A percentile compares a stretch with the other conserved stretches of the same genome.
These are phyloP conservation scores for Inonotus obliquus DNA, from an alignment of 1,284 basidiomycete species.

Conservation along the genomic window DNA sequence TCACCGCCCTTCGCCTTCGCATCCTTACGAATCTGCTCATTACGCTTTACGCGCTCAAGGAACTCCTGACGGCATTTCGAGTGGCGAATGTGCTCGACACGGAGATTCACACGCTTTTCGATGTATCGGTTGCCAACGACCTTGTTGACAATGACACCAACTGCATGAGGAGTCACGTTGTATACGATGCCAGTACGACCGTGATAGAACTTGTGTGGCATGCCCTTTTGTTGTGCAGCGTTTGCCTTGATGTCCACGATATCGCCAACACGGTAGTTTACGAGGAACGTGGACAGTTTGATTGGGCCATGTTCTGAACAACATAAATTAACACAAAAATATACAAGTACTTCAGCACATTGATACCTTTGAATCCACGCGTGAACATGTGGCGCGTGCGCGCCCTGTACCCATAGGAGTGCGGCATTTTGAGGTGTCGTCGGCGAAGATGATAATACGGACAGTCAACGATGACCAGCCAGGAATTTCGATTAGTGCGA, in stretches of 20 bases:
- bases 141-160: slow-evolving; percentile 98
- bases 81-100: slow-evolving; percentile 97
- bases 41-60: slow-evolving; percentile 92
- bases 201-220: slow-evolving; percentile 98
- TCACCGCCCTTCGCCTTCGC: slow-evolving; percentile 86
- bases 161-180: slow-evolving; percentile 93
- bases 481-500: background rate
- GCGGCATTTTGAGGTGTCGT: slow-evolving; percentile 84
- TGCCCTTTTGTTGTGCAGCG: slow-evolving; percentile 98
- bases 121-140: slow-evolving; percentile 98
- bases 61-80: slow-evolving; percentile 99
- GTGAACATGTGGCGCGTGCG: slow-evolving; percentile 99
- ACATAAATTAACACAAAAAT: slow-evolving; percentile 14
- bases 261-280: slow-evolving; percentile 93
- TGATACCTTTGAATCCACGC: slow-evolving; percentile 90
- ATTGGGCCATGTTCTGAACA: slow-evolving; percentile 84
- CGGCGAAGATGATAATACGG: slow-evolving; percentile 23
- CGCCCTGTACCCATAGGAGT: slow-evolving; percentile 99
- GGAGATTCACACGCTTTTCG: slow-evolving; percentile 99
- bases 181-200: slow-evolving; percentile 98
- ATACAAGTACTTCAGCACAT: slow-evolving; percentile 8
- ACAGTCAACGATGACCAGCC: slow-evolving; percentile 34
- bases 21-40: slow-evolving; percentile 81
- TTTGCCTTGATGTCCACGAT: slow-evolving; percentile 99
- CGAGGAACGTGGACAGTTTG: slow-evolving; percentile 90